Conservation (phyloP, 148 eudicot species). For the Diospyros lotus region DNA sequence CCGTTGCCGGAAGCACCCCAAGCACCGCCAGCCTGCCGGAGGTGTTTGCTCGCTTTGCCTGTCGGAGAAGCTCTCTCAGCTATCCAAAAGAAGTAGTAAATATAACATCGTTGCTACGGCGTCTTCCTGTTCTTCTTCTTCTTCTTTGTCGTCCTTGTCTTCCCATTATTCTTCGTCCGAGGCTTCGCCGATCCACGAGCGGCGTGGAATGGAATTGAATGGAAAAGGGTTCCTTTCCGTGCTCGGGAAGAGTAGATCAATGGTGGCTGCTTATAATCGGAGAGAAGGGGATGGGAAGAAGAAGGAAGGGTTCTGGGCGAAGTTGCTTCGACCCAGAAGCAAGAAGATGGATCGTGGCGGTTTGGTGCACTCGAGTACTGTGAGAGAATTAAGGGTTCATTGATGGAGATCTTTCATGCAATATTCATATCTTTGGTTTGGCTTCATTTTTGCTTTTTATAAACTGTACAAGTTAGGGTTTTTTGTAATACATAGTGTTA, state of each 20-base stretch:
- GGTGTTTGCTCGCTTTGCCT: constrained; percentile 76
- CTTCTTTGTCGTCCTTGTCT: constrained; percentile 28
- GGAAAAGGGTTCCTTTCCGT: constrained; percentile 18
- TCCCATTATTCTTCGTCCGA: constrained; percentile 20
- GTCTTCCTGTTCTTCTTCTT: constrained; percentile 28
- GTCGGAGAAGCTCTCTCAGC: constrained; percentile 36
- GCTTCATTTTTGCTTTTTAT: background rate
- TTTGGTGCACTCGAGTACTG: constrained; percentile 25
- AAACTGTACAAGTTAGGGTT: background rate
- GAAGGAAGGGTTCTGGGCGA: constrained; percentile 49
- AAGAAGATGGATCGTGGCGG: constrained; percentile 16
- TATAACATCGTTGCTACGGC: background rate
- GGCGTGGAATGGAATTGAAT: constrained; percentile 15
- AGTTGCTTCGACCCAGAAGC: constrained; percentile 32
- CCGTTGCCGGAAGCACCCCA: constrained; percentile 64
- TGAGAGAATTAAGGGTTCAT: background rate
- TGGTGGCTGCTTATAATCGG: constrained; percentile 19
- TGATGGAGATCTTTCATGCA: background rate
- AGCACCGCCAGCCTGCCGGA: constrained; percentile 52
- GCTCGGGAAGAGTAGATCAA: constrained; percentile 35
- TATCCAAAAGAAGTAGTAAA: background rate
- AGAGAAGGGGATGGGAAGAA: constrained; percentile 10
- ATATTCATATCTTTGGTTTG: background rate
- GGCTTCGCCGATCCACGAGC: constrained; percentile 19
- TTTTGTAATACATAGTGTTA: background rate